Base-by-base conservation (phyloP, 176 grass and related monocot species). In the Thalia dealbata region DNA sequence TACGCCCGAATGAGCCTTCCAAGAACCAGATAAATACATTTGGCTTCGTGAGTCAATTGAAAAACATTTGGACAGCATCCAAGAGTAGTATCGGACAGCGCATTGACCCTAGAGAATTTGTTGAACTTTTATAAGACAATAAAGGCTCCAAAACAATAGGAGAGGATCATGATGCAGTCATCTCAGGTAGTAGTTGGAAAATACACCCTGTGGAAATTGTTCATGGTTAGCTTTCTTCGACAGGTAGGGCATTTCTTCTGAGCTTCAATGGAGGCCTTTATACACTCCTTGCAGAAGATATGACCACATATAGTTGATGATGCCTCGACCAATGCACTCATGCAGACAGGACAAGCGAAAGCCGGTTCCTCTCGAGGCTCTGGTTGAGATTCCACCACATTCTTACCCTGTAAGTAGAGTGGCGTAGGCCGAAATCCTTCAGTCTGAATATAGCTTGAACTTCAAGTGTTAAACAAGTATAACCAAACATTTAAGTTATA, bases 221-320 rank as follows among this genome's bases (percentile, higher is more conserved):
- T 93, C 38, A 74, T 60, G 23, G 24, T 88, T 32, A 93, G 66
- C 58, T 73, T 77, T 85, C 62, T 88, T 68, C 90, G 78, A 77
- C 90, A 99, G 35, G 85, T 99, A 18, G 90, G 90, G 5, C 95
- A 99, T 87, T 83, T 99, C 85, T 99, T 99, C 52, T 99, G 90
- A 76, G 74, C 7, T 63, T 89, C 71, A 41, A 99, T 91, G 50
- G 90, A 81, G 46, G 84, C 30, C 62, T 84, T 93, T 21, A 95
- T 99, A 79, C 95, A 99, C n/a, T 35, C 70, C 1, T 77, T 14
- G 73, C 95, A 93, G 75, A 93, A 99, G 52, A 99, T 76, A 81
- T 95, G 95, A 19, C 95, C 90, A 56, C 95, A 99, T 69, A 80
- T 86, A 14, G 95, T 93, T 68, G 95, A 91, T 45, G 87, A 84